Evolutionary conservation across 75 land plant species (phyloP), one percentile per base, ranked within the genome.

Genomic region (Picea glauca): DNA sequence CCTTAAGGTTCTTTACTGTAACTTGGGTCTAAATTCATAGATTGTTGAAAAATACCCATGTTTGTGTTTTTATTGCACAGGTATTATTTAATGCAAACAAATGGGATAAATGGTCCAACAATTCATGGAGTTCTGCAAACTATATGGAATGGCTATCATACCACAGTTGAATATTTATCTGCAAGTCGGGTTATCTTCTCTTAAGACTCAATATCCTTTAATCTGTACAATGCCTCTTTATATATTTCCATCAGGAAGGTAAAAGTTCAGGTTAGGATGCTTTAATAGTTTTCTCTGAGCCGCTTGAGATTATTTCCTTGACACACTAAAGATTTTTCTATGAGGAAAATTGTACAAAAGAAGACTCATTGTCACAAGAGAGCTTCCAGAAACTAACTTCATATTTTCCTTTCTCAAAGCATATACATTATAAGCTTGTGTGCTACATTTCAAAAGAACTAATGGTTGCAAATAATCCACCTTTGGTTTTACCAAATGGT

Each of bases 381-480:
- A 85, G 57, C 75, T 90, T 97, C 79, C 87, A 91, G 18, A 84
- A 94, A 61, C 82, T 97, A 18, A 98, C 99, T 54, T 76, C 57
- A 17, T 87, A 94, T 46, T 81, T 97, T 26, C 99, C 99, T 58
- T 94, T 86, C 78, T 93, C 99, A 77, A 94, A 96, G 88, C 98
- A 96, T 81, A 90, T 92, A 79, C 99, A 92, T 67, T 90, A 90
- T 18, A 94, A 96, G 90, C 95, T 97, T 54, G 98, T 97, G 13
- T 94, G 98, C 88, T 93, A 91, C 83, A 97, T 97, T 43, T 85
- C 92, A 5, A 97, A 94, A 85, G 98, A 97, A 82, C 81, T 93
- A 43, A 97, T 97, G 99, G 94, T 94, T 80, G 91, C 85, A 56
- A 91, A 94, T 73, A 97, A 97, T 79, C 99, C 99, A 35, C 98